Base-by-base conservation (phyloP, 768 basidiomycete species). In the Pleurotus djamor region DNA sequence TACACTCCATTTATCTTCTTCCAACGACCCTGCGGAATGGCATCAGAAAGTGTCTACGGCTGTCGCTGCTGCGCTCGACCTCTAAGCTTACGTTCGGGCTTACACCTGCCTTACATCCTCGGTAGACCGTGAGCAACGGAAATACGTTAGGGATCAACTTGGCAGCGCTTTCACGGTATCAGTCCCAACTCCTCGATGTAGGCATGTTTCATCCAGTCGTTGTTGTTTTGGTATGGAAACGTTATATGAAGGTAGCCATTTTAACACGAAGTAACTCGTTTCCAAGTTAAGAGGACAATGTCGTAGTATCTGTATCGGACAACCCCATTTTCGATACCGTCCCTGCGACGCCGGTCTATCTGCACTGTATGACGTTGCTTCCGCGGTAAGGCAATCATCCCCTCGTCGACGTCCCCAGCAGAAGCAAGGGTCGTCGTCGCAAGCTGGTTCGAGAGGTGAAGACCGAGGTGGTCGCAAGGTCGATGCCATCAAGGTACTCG, bases 281-380 rank as follows among this genome's bases (percentile, higher is more conserved):
- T 43, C n/a, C n/a, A 43, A n/a, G 9, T n/a, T 43, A 4, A 43
- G 41, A 43, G n/a, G n/a, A 10, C 41, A 9, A 43, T n/a, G 10
- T 43, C 41, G n/a, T 9, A 9, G n/a, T 43, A 43, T n/a, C 41
- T 9, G n/a, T 28, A 3, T 28, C 21, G 21, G 21, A 28, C 21
- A 28, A 28, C 21, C 14, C 47, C 14, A n/a, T 8, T n/a, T 48
- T 48, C 16, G 47, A 48, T 56, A 41, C 41, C 41, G 54, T 56
- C 54, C 44, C 21, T 28, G 3, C 21, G 21, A 28, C 21, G 54
- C 54, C 54, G 54, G 54, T 56, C 54, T 56, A 56, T 43, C 54
- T 56, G 33, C 54, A 56, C 54, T 44, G n/a, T 56, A 32, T 35
- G 12, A 16, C 35, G 34, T 28, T 37, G 13, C 16, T 21, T 56